Evolutionary conservation across 2,329 filamentous ascomycete species (phyloP).

Genomic region (Rhynchosporium secalis): DNA sequence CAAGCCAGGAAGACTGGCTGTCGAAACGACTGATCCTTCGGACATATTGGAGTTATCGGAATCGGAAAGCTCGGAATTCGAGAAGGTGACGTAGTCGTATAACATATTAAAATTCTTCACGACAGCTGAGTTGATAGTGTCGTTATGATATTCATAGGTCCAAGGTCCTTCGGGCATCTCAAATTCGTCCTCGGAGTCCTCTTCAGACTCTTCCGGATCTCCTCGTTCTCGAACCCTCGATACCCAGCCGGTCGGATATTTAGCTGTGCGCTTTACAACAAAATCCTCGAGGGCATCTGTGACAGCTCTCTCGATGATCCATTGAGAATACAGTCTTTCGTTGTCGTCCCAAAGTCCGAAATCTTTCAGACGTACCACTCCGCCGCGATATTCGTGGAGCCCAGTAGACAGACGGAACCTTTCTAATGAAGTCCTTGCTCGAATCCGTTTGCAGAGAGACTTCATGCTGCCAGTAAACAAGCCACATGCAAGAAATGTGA

Average conservation of each 20-base stretch:
- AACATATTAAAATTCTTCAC: not conserved
- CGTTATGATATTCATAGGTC: not conserved
- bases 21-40: not conserved
- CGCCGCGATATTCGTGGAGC: slow-evolving; percentile 6
- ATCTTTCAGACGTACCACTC: not conserved
- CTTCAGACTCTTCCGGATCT: not conserved
- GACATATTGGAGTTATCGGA: not conserved
- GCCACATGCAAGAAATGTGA: slow-evolving; percentile 3
- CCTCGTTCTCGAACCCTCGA: slow-evolving; percentile 5
- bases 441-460: slow-evolving; percentile 4
- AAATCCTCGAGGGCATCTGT: slow-evolving; percentile 2
- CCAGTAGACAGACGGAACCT: not conserved
- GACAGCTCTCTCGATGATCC: slow-evolving; percentile 5
- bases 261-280: slow-evolving; percentile 6
- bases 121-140: not conserved
- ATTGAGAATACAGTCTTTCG: not conserved
- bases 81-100: not conserved
- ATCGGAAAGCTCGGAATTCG: not conserved
- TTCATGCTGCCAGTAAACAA: slow-evolving; percentile 5
- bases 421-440: not conserved
- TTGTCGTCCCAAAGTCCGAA: slow-evolving; percentile 7
- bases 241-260: slow-evolving; percentile 1
- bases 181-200: not conserved
- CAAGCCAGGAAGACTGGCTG: not conserved
- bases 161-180: slow-evolving; percentile 1